A percentile compares a stretch with the other conserved stretches of the same genome.
Conservation (phyloP, 495 filamentous ascomycete species). For the Tuber aestivum region DNA sequence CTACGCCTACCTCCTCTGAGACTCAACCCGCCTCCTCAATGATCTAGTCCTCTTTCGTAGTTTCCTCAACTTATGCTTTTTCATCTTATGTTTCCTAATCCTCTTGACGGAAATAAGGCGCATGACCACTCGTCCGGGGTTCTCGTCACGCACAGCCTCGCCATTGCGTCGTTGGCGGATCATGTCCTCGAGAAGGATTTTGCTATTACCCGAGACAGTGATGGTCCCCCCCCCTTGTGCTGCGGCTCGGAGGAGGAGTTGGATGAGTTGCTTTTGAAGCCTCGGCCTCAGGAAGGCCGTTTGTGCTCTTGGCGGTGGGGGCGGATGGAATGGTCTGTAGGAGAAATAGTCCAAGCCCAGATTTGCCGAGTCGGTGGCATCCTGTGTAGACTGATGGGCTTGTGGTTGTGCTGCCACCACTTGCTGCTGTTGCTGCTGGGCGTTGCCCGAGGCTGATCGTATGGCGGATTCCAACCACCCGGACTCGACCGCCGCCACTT, state of each 20-base stretch:
- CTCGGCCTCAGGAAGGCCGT: conserved; percentile 44
- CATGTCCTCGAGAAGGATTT: conserved; percentile 19
- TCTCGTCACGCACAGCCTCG: conserved; percentile 5
- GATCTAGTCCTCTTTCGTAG: conserved; percentile 87
- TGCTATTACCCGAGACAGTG: conserved; percentile 64
- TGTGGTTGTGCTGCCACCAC: conserved; percentile 43
- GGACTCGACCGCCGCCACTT: conserved; percentile 15
- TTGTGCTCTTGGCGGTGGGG: conserved; percentile 63
- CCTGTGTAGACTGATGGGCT: conserved; percentile 32
- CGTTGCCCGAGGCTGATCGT: conserved; percentile 40
- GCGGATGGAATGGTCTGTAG: conserved; percentile 62
- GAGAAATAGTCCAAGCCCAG: conserved; percentile 56
- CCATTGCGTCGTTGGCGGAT: conserved; percentile 26
- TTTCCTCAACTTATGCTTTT: conserved; percentile 99
- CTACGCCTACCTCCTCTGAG: conserved; percentile 33
- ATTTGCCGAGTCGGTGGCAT: conserved; percentile 23
- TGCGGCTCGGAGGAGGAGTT: conserved; percentile 30
- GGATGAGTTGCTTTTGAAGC: conserved; percentile 41
- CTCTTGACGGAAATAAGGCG: conserved; percentile 78
- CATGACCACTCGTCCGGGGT: conserved; percentile 45
- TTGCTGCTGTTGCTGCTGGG: conserved; percentile 45
- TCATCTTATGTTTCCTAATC: conserved; percentile 91
- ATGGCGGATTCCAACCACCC: conserved; percentile 58
- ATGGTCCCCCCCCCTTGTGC: conserved; percentile 52
- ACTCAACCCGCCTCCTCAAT: conserved; percentile 76